Evolutionary conservation across 768 basidiomycete species (phyloP).

Genomic region (Gloeophyllum trabeum): DNA sequence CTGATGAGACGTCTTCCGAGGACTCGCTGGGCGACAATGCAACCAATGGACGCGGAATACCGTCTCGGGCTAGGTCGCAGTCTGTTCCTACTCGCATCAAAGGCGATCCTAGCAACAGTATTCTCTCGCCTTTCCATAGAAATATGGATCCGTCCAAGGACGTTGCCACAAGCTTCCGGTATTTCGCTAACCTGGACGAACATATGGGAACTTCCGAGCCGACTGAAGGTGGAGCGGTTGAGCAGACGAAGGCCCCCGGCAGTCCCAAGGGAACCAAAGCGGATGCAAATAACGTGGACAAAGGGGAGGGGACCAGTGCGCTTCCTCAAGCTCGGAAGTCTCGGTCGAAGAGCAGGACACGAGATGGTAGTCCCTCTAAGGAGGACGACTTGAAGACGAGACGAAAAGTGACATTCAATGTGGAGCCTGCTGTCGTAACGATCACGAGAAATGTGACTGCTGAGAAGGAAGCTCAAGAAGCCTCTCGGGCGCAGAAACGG

Average conservation of each 20-base stretch:
- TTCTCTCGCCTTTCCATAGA: conserved; percentile 7
- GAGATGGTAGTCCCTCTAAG: conserved; percentile 7
- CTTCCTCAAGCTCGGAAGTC: too few relatives aligned
- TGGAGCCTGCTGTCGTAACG: conserved; percentile 43
- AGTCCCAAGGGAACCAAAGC: neutral
- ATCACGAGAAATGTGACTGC: conserved; percentile 27
- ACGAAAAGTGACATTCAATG: conserved; percentile 65
- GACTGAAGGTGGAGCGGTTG: conserved; percentile 6
- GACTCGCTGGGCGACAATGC: too few relatives aligned
- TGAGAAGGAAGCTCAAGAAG: conserved; percentile 20
- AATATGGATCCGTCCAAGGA: conserved; percentile 36
- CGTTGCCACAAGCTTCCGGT: conserved; percentile 34
- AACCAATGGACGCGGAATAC: too few relatives aligned
- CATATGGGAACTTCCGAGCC: conserved; percentile 23
- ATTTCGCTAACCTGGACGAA: conserved; percentile 30
- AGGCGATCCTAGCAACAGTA: neutral
- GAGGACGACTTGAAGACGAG: conserved; percentile 32
- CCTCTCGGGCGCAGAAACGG: conserved; percentile 7
- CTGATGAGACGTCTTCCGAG: too few relatives aligned
- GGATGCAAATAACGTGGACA: neutral
- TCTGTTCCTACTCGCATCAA: too few relatives aligned
- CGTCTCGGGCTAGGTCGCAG: too few relatives aligned
- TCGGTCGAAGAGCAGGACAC: neutral
- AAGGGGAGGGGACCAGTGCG: neutral
- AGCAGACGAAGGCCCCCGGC: conserved; percentile 1